Base-by-base conservation (phyloP, 208 protist species). In the Angomonas deanei region DNA sequence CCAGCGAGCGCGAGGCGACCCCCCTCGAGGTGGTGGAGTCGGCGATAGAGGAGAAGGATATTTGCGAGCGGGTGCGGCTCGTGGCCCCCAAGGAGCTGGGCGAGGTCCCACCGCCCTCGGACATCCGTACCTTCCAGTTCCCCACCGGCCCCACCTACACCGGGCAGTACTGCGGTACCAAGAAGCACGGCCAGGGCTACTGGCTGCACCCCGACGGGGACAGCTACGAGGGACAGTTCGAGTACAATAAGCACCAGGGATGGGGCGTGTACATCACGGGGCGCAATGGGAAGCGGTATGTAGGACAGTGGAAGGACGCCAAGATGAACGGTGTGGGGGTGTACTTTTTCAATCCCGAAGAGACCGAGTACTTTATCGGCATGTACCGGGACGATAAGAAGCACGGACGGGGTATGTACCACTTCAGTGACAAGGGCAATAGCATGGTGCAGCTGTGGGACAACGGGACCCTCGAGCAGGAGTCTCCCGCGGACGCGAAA, bases 241-340 rank as follows among this genome's bases (percentile, higher is more conserved):
- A 90, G 39, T 74, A 75, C 66, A 96, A 96, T 65, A 82, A 86
- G 60, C 89, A 96, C 79, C 76, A 75, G 47, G 89, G 89, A n/a
- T 96, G 89, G 89, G 89, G 89, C 8, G 86, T 96, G 17, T 96
- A 96, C 66, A 79, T 84, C 36, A 90, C 90, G 64, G 89, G 89
- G 4, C 73, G 82, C 36, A 93, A 79, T 59, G 86, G 89, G 26
- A 96, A 96, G 66, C 86, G 86, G 56, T 96, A 86, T 56, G 86
- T 93, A 0, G 89, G 89, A 11, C 74, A 88, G 63, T 96, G 89
- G 86, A 52, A 69, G 19, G 78, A 92, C 31, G 89, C 86, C 28
- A 92, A 91, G 58, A 96, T 96, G 89, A 80, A 93, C 64, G 89
- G 89, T 39, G 76, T 87, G 21, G 89, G 89, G 8, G 79, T 96